phyloP scores from a whole-genome alignment of 768 basidiomycete genomes.

The Suillus cothurnatus region DNA sequence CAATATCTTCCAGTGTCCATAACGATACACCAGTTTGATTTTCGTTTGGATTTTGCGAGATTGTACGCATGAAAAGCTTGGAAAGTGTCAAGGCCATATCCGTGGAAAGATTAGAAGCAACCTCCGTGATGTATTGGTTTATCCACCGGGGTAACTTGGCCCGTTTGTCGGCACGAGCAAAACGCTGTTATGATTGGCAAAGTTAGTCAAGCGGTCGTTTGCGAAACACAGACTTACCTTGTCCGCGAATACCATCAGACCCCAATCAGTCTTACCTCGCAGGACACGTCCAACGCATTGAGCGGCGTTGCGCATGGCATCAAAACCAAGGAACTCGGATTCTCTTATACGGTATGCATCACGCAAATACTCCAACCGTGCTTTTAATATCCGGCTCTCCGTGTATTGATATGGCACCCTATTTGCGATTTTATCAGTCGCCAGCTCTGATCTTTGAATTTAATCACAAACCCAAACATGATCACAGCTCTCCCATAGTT shows the following conservation, averaged over 20 bases:
- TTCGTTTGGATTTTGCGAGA: slow-evolving; percentile 97
- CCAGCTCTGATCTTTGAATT: slow-evolving; percentile 3
- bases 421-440: slow-evolving; percentile 11
- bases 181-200: slow-evolving; percentile 57
- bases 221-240: slow-evolving; percentile 58
- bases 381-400: slow-evolving; percentile 95
- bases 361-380: slow-evolving; percentile 95
- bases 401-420: slow-evolving; percentile 98
- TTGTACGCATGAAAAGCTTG: slow-evolving; percentile 97
- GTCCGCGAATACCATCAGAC: slow-evolving; percentile 98
- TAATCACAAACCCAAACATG: slow-evolving; percentile 86
- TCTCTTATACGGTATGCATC: slow-evolving; percentile 98
- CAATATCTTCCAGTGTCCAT: slow-evolving; percentile 93
- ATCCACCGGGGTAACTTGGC: slow-evolving; percentile 98
- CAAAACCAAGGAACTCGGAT: slow-evolving; percentile 98
- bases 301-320: slow-evolving; percentile 98
- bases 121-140: slow-evolving; percentile 99
- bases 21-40: slow-evolving; percentile 93
- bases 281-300: slow-evolving; percentile 98
- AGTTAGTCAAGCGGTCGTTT: background rate
- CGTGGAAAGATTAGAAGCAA: slow-evolving; percentile 94
- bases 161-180: slow-evolving; percentile 89
- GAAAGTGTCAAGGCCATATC: slow-evolving; percentile 96
- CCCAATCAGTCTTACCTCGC: slow-evolving; percentile 99
- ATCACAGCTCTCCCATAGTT: slow-evolving; percentile 99